phyloP scores from a whole-genome alignment of 2,329 filamentous ascomycete genomes.

The Shiraia bambusicola region DNA sequence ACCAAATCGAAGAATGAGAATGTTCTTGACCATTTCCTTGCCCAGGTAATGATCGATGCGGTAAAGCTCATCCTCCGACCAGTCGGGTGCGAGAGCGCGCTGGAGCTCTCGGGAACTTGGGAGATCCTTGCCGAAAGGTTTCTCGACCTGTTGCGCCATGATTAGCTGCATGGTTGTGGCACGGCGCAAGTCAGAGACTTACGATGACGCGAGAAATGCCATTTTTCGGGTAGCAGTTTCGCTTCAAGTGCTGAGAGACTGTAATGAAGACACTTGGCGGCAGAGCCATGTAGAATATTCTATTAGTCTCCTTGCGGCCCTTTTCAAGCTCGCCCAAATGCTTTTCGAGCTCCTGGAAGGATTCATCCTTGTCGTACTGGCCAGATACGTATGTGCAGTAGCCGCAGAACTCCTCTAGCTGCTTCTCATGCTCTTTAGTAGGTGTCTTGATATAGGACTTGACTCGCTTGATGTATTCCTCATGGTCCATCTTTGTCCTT shows the following conservation, averaged over 20 bases:
- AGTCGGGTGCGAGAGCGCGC: constrained; percentile 92
- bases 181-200: constrained; percentile 39
- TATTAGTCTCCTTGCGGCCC: constrained; percentile 78
- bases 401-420: constrained; percentile 84
- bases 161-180: constrained; percentile 17
- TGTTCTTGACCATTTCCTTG: constrained; percentile 99
- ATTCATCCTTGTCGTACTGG: constrained; percentile 96
- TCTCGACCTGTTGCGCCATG: constrained; percentile 72
- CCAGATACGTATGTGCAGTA: constrained; percentile 94
- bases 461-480: constrained; percentile 90
- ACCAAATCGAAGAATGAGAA: constrained; percentile 94
- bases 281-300: constrained; percentile 98
- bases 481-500: constrained; percentile 98
- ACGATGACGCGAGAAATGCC: constrained; percentile 95
- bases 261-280: constrained; percentile 97
- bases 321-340: constrained; percentile 85
- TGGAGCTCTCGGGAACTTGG: constrained; percentile 92
- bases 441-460: constrained; percentile 99
- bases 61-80: constrained; percentile 98
- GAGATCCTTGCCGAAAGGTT: constrained; percentile 97
- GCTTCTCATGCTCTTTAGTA: constrained; percentile 94
- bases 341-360: constrained; percentile 80
- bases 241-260: constrained; percentile 95
- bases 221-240: constrained; percentile 89
- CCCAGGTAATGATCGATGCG: constrained; percentile 99